Evolutionary conservation across 192 early-diverging fungal genomes (phyloP).

Genomic region (Phlyctochytrium bullatum): DNA sequence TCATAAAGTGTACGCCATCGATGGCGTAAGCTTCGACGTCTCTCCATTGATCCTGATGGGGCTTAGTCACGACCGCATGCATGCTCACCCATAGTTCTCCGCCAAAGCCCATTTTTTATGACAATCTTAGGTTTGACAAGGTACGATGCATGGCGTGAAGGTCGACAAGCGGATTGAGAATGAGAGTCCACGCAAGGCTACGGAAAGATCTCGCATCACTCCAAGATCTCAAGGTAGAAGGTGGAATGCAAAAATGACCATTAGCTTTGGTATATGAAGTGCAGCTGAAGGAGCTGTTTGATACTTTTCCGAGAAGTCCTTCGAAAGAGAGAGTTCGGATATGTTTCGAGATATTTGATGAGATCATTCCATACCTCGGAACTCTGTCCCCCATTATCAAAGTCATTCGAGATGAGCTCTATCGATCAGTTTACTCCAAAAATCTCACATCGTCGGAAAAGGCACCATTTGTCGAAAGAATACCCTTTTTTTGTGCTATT

Average conservation of each 20-base stretch:
- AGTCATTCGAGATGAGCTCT: slow-evolving; percentile 37
- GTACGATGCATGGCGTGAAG: slow-evolving; percentile 8
- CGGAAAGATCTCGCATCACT: slow-evolving; percentile 9
- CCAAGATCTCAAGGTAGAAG: slow-evolving; percentile 29
- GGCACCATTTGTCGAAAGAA: slow-evolving; percentile 34
- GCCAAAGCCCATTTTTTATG: slow-evolving; percentile 10
- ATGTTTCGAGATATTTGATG: slow-evolving; percentile 38
- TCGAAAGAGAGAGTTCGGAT: slow-evolving; percentile 13
- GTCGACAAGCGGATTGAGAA: not conserved
- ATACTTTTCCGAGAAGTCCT: slow-evolving; percentile 27
- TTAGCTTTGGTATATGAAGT: slow-evolving; percentile 39
- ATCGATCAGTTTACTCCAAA: slow-evolving; percentile 33
- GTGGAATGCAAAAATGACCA: not conserved
- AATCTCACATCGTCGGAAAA: slow-evolving; percentile 30
- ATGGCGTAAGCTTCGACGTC: slow-evolving; percentile 32
- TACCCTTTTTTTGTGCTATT: slow-evolving; percentile 40
- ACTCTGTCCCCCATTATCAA: slow-evolving; percentile 19
- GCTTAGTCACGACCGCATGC: not conserved
- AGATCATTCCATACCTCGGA: slow-evolving; percentile 30
- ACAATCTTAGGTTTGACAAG: not conserved
- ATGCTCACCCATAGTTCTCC: slow-evolving; percentile 11
- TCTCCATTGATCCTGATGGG: slow-evolving; percentile 40
- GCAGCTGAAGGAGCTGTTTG: slow-evolving; percentile 42
- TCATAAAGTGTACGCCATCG: slow-evolving; percentile 27
- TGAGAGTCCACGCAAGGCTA: not conserved